Conservation (phyloP, 78 protist species). For the Planoprotostelium fungivorum region DNA sequence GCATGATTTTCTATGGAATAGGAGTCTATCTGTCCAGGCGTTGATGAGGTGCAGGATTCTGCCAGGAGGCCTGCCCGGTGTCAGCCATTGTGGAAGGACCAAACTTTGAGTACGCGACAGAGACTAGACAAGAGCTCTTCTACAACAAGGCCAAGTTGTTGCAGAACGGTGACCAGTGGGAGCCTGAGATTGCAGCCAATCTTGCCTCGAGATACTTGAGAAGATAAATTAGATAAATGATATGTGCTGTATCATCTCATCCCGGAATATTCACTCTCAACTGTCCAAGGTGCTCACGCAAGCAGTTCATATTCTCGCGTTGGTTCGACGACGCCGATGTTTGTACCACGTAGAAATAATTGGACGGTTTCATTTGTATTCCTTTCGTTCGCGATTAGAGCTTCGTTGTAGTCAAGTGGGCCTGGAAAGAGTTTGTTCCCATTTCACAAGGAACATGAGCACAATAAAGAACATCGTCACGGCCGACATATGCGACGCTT, state of each 20-base stretch:
- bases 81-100: constrained; percentile 95
- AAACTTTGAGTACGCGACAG: constrained; percentile 88
- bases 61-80: constrained; percentile 91
- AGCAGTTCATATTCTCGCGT: too few species aligned
- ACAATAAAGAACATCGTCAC: too few species aligned
- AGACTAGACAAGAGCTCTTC: constrained; percentile 81
- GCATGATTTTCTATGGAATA: constrained; percentile 5
- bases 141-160: constrained; percentile 89
- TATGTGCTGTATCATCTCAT: too few species aligned
- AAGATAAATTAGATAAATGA: constrained; percentile 48
- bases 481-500: not conserved
- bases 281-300: too few species aligned
- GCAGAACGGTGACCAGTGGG: constrained; percentile 89
- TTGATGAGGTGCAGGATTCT: constrained; percentile 69
- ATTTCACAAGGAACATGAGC: too few species aligned
- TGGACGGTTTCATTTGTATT: too few species aligned
- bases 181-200: constrained; percentile 82
- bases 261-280: too few species aligned
- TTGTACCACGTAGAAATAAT: too few species aligned
- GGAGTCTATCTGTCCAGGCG: constrained; percentile 76
- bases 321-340: too few species aligned
- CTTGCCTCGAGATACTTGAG: constrained; percentile 69
- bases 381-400: too few species aligned
- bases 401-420: too few species aligned
- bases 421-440: too few species aligned